Evolutionary conservation across 1,139 yeast species (phyloP), one percentile per base, ranked within the genome.

Genomic region (Protomyces arabidopsidicola): DNA sequence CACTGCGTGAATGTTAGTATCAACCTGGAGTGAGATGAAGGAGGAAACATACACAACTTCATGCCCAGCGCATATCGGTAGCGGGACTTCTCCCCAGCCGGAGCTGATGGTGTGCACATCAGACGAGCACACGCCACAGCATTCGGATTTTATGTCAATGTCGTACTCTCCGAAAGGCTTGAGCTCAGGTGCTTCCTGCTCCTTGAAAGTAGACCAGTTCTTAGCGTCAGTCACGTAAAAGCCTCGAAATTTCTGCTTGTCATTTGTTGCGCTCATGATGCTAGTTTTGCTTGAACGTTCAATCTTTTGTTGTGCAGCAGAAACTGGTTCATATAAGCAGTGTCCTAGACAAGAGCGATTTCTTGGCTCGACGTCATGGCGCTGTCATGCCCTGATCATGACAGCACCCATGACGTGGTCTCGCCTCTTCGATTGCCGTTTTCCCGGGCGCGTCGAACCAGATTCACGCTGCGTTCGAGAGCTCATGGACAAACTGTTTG

Each of bases 41-140:
- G 31, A 27, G 31, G 31, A 27, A 27, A 27, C 31, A 8, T 5
- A 27, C 60, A 81, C 74, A 66, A 83, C 82, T 72, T 84, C 88
- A 73, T 82, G 84, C 27, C 82, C 82, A 5, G 77, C 79, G 20
- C 76, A 77, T 65, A 72, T 67, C 65, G 82, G 71, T 67, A 69
- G 68, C 69, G 72, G 64, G 65, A 71, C 67, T 12, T 70, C 70
- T 12, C 76, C 75, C 81, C 82, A 78, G 67, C 76, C 75, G 56
- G 79, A 81, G 64, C 73, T 71, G 56, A 77, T 73, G 51, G 81
- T 77, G 71, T 81, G 85, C 65, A 81, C 73, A 70, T 84, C 87
- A 5, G 85, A 78, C 34, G 87, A 87, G 75, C 90, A 85, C 66
- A 85, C 78, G 53, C 88, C 88, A 73, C 88, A 69, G 50, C 66